Conservation (phyloP, 805 yeast genomes). For the Sugiyamaella smithiae region DNA sequence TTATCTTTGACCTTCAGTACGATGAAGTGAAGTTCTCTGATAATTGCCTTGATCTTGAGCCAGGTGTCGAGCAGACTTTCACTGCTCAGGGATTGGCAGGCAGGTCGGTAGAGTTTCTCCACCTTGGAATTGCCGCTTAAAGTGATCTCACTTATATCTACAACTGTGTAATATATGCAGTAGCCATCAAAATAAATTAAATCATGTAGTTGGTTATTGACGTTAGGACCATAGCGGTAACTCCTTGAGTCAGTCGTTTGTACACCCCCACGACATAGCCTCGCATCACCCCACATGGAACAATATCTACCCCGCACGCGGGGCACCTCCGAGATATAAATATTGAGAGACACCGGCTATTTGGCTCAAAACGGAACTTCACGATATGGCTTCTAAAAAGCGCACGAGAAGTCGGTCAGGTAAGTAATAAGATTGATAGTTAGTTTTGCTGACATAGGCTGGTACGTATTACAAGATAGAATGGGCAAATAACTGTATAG, state of each 20-base stretch:
- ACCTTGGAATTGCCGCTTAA: constrained; percentile 3
- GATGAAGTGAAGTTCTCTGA: constrained; percentile 14
- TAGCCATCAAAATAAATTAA: neutral
- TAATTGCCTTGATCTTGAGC: constrained; percentile 13
- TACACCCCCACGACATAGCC: no score
- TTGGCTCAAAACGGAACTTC: no score
- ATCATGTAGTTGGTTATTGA: neutral
- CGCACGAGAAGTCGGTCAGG: constrained; percentile 1
- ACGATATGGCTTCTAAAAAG: neutral
- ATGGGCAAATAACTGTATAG: neutral
- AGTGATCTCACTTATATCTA: neutral
- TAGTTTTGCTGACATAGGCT: no score
- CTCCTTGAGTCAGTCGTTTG: no score
- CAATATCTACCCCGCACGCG: no score
- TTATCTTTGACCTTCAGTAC: constrained; percentile 10
- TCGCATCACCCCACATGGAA: no score
- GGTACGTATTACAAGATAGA: no score
- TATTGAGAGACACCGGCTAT: no score
- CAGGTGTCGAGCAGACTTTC: constrained; percentile 17
- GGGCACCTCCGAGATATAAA: no score
- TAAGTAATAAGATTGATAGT: no score
- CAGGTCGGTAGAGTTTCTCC: constrained; percentile 5
- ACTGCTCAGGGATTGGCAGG: constrained; percentile 11
- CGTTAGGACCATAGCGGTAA: neutral
- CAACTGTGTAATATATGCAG: neutral